Base-by-base conservation (phyloP, 2,329 filamentous ascomycete species). In the Ustulina deusta region DNA sequence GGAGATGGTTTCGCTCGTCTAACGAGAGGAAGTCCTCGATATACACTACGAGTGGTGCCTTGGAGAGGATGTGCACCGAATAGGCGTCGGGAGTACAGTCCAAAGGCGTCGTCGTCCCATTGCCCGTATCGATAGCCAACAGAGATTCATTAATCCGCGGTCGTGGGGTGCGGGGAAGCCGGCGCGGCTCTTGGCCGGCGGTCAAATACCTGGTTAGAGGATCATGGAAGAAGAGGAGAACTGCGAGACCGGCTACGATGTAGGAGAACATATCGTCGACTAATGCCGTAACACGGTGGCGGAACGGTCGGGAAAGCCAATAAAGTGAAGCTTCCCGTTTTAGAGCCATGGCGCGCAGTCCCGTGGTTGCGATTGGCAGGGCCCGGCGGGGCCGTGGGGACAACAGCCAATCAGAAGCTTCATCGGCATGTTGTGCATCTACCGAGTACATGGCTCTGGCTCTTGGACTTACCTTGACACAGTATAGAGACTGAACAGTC, bases 41-140 rank as follows among this genome's bases (percentile, higher is more conserved):
- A 68, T 88, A 88, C 3, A 88, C 72, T 2, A 88, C 83, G 42
- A 88, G 74, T 22, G 86, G 86, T 63, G 83, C 82, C 61, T 82
- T 80, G 51, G 80, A 85, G 63, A 84, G 74, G 27, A 87, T 79
- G 63, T 85, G 83, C 48, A 84, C 80, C 1, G 78, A 77, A 73
- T 86, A 86, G 1, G 78, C 70, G 65, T 85, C 81, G 1, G 77
- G 73, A 0, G 75, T 73, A 61, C 84, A 86, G 9, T 57, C 59
- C 15, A 70, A 63, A 11, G 11, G 32, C 17, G 71, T 71, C 22
- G 71, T 71, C 22, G 79, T 80, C 57, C 78, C 78, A 70, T 81
- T 80, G 46, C 75, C 70, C 6, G 64, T 65, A 58, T 87, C 84
- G 52, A 86, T 76, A 22, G 85, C 85, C 59, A 87, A 76, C 40